phyloP scores from a whole-genome alignment of 2,329 filamentous ascomycete genomes.

The Calonectria henricotiae region DNA sequence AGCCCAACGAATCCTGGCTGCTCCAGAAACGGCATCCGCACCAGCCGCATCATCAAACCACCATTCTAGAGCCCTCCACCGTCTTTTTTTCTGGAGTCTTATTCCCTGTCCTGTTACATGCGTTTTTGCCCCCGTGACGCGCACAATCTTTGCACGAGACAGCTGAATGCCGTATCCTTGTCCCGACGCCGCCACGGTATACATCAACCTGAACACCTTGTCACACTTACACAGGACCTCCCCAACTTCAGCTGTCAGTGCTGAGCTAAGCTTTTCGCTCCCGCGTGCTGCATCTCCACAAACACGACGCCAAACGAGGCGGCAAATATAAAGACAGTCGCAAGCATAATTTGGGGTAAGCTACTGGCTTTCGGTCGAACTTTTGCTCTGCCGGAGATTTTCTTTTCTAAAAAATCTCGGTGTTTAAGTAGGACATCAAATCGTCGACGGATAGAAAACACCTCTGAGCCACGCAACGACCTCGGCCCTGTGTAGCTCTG shows the following conservation, averaged over 20 bases:
- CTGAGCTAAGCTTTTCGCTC: constrained; percentile 47
- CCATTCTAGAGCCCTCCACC: constrained; percentile 39
- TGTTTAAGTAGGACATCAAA: not conserved
- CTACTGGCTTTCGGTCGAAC: not conserved
- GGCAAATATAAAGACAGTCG: constrained; percentile 28
- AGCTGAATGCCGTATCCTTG: constrained; percentile 39
- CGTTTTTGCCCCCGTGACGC: constrained; percentile 45
- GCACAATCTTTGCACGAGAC: constrained; percentile 45
- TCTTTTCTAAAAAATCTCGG: constrained; percentile 3
- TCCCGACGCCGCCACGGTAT: constrained; percentile 33
- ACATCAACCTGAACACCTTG: constrained; percentile 40
- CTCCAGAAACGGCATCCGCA: constrained; percentile 45
- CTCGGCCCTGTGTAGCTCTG: constrained; percentile 25
- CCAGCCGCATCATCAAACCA: constrained; percentile 44
- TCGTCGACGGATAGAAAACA: constrained; percentile 8
- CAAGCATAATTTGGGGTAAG: not conserved
- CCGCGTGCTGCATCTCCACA: constrained; percentile 43
- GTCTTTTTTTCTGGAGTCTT: constrained; percentile 46
- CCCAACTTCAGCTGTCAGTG: constrained; percentile 41
- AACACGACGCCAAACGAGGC: constrained; percentile 27
- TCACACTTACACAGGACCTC: constrained; percentile 53
- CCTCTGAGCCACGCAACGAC: constrained; percentile 26
- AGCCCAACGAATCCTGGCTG: constrained; percentile 41
- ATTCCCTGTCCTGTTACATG: constrained; percentile 40
- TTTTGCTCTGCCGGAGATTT: not conserved